These are phyloP conservation scores for Glarea lozoyensis DNA, from an alignment of 495 filamentous ascomycete genomes.

Conservation along the genomic window DNA sequence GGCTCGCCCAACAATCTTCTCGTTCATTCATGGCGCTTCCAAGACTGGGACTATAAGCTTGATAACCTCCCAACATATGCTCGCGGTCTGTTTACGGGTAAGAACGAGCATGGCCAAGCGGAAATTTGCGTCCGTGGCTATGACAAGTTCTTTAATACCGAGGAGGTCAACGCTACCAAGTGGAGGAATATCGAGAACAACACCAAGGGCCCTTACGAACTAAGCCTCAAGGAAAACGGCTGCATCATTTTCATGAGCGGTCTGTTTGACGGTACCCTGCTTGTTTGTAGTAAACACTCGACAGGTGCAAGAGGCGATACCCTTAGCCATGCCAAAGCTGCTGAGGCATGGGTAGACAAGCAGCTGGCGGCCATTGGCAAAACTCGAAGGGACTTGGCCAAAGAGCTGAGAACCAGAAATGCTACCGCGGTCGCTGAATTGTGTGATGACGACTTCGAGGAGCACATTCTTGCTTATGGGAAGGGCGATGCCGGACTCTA, in stretches of 20 bases:
- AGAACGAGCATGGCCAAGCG: constrained; percentile 44
- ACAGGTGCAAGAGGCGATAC: constrained; percentile 67
- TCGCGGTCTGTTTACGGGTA: constrained; percentile 82
- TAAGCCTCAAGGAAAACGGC: constrained; percentile 95
- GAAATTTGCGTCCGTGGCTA: constrained; percentile 87
- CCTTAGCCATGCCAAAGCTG: constrained; percentile 74
- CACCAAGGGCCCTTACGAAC: constrained; percentile 84
- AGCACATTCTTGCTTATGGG: constrained; percentile 88
- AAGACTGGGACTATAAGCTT: constrained; percentile 93
- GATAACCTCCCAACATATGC: constrained; percentile 77
- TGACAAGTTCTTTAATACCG: constrained; percentile 97
- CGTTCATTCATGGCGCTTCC: constrained; percentile 88
- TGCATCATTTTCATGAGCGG: constrained; percentile 98
- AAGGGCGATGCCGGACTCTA: constrained; percentile 85
- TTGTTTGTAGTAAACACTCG: constrained; percentile 98
- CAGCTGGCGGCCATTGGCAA: constrained; percentile 69
- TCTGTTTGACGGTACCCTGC: constrained; percentile 72
- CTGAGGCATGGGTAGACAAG: constrained; percentile 75
- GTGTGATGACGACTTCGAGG: constrained; percentile 92
- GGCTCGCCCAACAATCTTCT: constrained; percentile 44
- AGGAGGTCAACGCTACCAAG: constrained; percentile 65
- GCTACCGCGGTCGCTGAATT: constrained; percentile 91
- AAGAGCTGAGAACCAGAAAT: constrained; percentile 68
- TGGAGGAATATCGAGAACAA: constrained; percentile 73
- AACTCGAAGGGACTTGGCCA: constrained; percentile 66